Evolutionary conservation across 1,139 yeast genomes (phyloP), one percentile per base, ranked within the genome.

Genomic region (Geotrichum carabidarum): DNA sequence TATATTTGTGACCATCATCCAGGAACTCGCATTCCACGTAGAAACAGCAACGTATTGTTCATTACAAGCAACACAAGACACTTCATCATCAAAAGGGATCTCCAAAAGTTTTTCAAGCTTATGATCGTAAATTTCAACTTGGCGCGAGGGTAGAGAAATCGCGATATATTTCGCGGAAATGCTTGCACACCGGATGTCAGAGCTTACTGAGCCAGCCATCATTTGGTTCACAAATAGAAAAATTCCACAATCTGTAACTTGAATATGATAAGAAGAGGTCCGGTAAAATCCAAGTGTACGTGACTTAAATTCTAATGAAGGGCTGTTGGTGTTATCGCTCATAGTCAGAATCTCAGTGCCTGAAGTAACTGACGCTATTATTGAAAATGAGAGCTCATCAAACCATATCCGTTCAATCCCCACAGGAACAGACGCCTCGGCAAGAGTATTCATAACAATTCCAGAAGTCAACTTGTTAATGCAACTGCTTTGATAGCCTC

Each of bases 371-470:
- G 51, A 48, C 4, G 48, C 42, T 15, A 45, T 17, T 8, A 48
- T 7, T 9, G 38, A 4, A 4, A 17, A 30, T n/a, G 27, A 15
- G 2, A 15, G 9, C 7, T 37, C 31, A 14, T 31, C 51, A 17
- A 31, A 38, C 51, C 51, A 48, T 11, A 48, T 12, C 11, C 22
- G 12, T n/a, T 35, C 14, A n/a, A 48, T 27, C 2, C 37, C 44
- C 15, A 27, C 17, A 8, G 38, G 30, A 15, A 38, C n/a, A 11
- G 11, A 22, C 15, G 38, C 31, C 31, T 48, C 37, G 2, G 27
- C 44, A 14, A 48, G 7, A 14, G 45, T 41, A 8, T 37, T 30
- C 5, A 41, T n/a, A 5, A n/a, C 17, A 8, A 36, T n/a, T 1
- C 44, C 44, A 14, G 44, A 22, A 8, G 44, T 14, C 8, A 48